Base-by-base conservation (phyloP, 2,329 filamentous ascomycete genomes). In the Calonectria pseudoreteaudii region DNA sequence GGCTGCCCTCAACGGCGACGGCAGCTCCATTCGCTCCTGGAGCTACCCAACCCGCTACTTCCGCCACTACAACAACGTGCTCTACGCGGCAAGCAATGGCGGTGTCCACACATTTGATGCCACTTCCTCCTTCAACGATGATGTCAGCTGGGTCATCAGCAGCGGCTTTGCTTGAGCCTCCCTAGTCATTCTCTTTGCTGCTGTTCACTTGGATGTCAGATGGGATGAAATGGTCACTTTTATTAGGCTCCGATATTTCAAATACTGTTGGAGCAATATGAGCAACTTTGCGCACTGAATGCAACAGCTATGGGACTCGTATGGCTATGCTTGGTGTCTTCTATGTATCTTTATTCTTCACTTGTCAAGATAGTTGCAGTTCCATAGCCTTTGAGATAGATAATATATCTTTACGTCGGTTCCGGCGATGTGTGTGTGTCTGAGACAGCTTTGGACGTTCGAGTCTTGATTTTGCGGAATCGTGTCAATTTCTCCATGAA, bases 41-140 rank as follows among this genome's bases (percentile, higher is more conserved):
- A 87, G 85, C 53, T 92, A 91, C 77, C 91, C 91, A 0, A 91
- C 90, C 0, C 86, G 91, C 56, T 92, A 85, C 72, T 84, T 92
- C 78, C 87, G 91, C 28, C 90, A 92, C 78, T 92, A 86, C 18
- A 71, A 4, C 53, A 69, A 73, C 23, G 64, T 71, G 18, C 47
- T 60, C 38, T 90, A 91, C 65, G 80, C 83, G 16, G 89, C 87
- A 4, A 90, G 86, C 77, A 89, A 91, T 49, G 89, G 90, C 1
- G 90, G 90, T 14, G 86, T 90, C n/a, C 83, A 91, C 52, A 78
- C 80, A 0, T 92, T 91, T 74, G 91, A 92, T 74, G 79, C 83
- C 0, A 76, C 87, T 0, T 66, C 73, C 0, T 86, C 83, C 1
- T 92, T 90, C 76, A 90, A 88, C 53, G 83, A 88, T 26, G 91